phyloP scores from a whole-genome alignment of 106 monocot genomes.

The Dioscorea zingiberensis region DNA sequence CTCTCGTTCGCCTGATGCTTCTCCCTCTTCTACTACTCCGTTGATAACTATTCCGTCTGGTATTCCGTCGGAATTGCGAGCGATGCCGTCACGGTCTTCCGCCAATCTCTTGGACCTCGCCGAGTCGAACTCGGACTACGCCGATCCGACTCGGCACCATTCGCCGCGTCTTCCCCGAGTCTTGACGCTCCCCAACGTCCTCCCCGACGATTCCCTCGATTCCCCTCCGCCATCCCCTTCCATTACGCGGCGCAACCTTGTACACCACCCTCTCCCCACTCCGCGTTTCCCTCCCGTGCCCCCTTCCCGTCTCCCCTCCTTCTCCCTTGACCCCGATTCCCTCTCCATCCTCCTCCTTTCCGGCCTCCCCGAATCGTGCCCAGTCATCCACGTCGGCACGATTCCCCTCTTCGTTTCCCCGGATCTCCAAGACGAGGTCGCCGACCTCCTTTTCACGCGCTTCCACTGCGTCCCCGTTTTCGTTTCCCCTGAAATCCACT shows the following conservation, averaged over 20 bases:
- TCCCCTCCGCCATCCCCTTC: conserved; percentile 1
- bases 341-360: conserved; percentile 56
- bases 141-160: conserved; percentile 12
- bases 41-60: too few relatives aligned
- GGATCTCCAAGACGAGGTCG: conserved; percentile 29
- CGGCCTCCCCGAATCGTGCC: conserved; percentile 41
- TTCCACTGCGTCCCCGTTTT: conserved; percentile 78
- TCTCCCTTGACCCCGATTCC: conserved; percentile 54
- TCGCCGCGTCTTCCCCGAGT: conserved; percentile 34
- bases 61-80: background rate
- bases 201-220: conserved; percentile 26
- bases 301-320: conserved; percentile 17
- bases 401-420: conserved; percentile 33
- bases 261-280: conserved; percentile 50
- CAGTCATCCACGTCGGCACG: conserved; percentile 62
- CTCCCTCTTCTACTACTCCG: background rate
- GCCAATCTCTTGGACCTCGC: conserved; percentile 53
- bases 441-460: conserved; percentile 22
- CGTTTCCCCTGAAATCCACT: conserved; percentile 48
- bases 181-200: conserved; percentile 35
- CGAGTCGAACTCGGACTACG: background rate
- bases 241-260: conserved; percentile 41
- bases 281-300: conserved; percentile 8
- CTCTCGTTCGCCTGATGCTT: background rate
- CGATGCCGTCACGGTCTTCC: conserved; percentile 70